Base-by-base conservation (phyloP, 805 yeast genomes). In the Lipomyces orientalis region DNA sequence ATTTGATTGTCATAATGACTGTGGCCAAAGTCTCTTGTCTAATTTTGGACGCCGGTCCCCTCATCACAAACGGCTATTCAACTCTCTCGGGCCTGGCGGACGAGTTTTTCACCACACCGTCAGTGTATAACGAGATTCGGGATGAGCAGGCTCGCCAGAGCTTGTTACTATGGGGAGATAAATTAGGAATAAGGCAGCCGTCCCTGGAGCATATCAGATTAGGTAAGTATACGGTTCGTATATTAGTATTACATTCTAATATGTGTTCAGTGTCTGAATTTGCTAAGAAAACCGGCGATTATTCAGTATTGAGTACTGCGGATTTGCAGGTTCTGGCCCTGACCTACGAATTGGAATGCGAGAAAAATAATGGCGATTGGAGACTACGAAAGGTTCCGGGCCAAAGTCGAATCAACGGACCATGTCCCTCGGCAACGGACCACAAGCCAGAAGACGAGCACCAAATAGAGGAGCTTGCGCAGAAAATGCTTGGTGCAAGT, bases 281-380 rank as follows among this genome's bases (percentile, higher is more conserved):
- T 80, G 89, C 98, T 12, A 89, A 85, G 74, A 81, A 90, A 60
- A 93, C 98, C 0, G 99, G 99, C 77, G 99, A 95, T 81, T 90
- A 83, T 71, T 81, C 90, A 3, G 99, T 94, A 3, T 83, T 95
- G 65, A 91, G 97, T 72, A 85, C 88, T 51, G 93, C 96, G 71
- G 99, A 95, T 89, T 81, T 95, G 49, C 97, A 93, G 75, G 89
- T 95, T 65, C 83, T 96, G 68, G 98, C 99, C 0, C 83, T 95
- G 73, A 87, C 97, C 0, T 93, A 92, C 76, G 98, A 95, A 76
- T 79, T 95, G 61, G 97, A 93, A 71, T 81, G 83, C 64, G 94
- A 91, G 76, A 73, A 83, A 64, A 88, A 88, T 72, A 81, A 84
- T 58, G 94, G 94, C 19, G 89, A 87, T 60, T 84, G 88, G 85